Evolutionary conservation across 2,329 filamentous ascomycete genomes (phyloP), one percentile per base, ranked within the genome.

Genomic region (Penicillium sp.): DNA sequence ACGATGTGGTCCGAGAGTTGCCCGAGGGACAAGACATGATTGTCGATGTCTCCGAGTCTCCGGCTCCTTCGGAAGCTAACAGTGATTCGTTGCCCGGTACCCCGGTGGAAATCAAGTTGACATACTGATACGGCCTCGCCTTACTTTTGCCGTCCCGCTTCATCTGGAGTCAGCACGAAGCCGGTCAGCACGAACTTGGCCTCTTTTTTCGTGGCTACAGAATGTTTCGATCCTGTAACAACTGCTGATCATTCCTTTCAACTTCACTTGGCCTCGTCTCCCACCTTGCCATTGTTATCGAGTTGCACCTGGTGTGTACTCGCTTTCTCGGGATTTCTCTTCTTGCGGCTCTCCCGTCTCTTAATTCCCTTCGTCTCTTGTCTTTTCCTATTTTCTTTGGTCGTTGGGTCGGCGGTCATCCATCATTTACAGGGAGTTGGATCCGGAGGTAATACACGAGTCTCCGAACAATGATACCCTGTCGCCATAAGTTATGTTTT

Each of bases 1-100:
- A 98, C 70, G 92, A 97, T 63, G 88, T 96, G 50, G 86, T 98
- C 35, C 85, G 85, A 47, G 90, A 94, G 74, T 81, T 98, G 54
- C 85, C 87, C 1, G 95, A 99, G 78, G 93, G 92, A 35, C 92
- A 98, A 75, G 94, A 96, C 71, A 95, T 98, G 89, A 80, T 84
- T 39, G 84, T 85, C 43, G 86, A 89, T 67, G 85, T 88, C 59
- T 83, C 90, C 58, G 88, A 95, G 67, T 55, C 68, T 5, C 63
- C 58, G 22, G 56, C 48, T n/a, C 20, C 54, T n/a, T 20, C 25
- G 3, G 59, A 62, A 8, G 52, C 49, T 11, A 31, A 35, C 17
- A 54, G 59, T 42, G 48, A 64, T 28, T 51, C 52, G 51, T 47
- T 51, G n/a, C 55, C 59, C n/a, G 58, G 43, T 50, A 64, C 71